Evolutionary conservation across 2,329 filamentous ascomycete species (phyloP).

Genomic region (Diaporthe nobilis): DNA sequence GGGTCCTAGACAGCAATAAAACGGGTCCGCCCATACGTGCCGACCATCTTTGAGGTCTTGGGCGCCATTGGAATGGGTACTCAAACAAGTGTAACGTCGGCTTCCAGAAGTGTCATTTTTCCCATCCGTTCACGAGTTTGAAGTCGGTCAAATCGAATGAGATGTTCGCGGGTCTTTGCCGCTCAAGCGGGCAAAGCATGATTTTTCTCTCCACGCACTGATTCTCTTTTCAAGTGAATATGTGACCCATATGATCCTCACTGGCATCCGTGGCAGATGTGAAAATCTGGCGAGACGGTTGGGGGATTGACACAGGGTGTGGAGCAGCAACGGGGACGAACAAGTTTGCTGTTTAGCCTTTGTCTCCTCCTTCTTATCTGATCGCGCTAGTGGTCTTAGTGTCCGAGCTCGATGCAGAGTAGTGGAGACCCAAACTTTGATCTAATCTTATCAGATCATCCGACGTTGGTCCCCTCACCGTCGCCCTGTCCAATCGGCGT

Average conservation of each 20-base stretch:
- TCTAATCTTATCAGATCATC: constrained; percentile 42
- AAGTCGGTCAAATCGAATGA: not conserved
- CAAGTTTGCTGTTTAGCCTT: constrained; percentile 18
- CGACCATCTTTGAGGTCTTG: not conserved
- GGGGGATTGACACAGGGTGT: not conserved
- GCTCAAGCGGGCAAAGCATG: not conserved
- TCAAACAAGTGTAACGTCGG: not conserved
- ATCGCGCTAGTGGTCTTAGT: constrained; percentile 32
- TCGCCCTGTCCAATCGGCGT: constrained; percentile 30
- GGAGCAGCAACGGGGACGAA: not conserved
- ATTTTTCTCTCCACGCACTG: not conserved
- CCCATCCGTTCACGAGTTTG: not conserved
- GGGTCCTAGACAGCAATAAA: not conserved
- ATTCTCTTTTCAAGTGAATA: not conserved
- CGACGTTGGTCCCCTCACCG: not conserved
- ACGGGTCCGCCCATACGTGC: not conserved
- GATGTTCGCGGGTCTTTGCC: not conserved
- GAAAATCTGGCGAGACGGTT: constrained; percentile 1
- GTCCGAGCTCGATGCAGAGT: not conserved
- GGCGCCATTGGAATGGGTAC: not conserved
- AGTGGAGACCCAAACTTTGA: constrained; percentile 14
- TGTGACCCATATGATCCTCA: not conserved
- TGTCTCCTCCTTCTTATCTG: constrained; percentile 35
- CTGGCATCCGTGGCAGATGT: not conserved
- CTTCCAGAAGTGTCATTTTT: not conserved